Evolutionary conservation across 139 green algal genomes (phyloP).

Genomic region (Tetratostichococcus sp.): DNA sequence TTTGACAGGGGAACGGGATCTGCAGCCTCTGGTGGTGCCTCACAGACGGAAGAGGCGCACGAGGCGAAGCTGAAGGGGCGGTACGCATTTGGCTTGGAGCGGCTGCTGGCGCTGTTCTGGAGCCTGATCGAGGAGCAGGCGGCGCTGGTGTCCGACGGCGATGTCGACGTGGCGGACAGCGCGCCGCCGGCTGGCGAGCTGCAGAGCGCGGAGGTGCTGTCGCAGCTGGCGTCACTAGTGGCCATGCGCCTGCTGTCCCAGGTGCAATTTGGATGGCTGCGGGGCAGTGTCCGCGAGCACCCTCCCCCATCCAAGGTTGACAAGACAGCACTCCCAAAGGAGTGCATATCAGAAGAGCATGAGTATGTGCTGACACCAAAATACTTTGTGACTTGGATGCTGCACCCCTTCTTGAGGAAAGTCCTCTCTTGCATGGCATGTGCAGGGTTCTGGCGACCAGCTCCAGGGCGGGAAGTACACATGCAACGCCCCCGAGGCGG

Average conservation of each 20-base stretch:
- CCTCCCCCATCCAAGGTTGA: too few species aligned
- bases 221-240: constrained; percentile 37
- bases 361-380: too few species aligned
- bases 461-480: constrained; percentile 33
- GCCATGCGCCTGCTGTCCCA: constrained; percentile 37
- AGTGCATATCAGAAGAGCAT: too few species aligned
- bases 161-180: constrained; percentile 13
- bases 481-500: constrained; percentile 35
- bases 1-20: too few species aligned
- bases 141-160: neutral
- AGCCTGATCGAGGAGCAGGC: constrained; percentile 26
- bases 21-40: too few species aligned
- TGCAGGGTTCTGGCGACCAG: constrained; percentile 20
- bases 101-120: constrained; percentile 56
- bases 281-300: neutral
- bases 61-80: constrained; percentile 48
- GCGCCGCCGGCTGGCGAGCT: constrained; percentile 2
- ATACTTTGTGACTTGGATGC: too few species aligned
- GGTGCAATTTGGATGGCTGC: neutral
- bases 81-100: constrained; percentile 56
- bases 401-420: too few species aligned
- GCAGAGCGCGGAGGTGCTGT: constrained; percentile 24
- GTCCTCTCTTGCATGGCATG: neutral
- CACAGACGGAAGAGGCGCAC: constrained; percentile 43
- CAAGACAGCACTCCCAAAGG: too few species aligned